Percentiles rank a stretch among this genome's conserved stretches.
Conservation (phyloP, 129 eudicot species). For the Flaveria robusta region DNA sequence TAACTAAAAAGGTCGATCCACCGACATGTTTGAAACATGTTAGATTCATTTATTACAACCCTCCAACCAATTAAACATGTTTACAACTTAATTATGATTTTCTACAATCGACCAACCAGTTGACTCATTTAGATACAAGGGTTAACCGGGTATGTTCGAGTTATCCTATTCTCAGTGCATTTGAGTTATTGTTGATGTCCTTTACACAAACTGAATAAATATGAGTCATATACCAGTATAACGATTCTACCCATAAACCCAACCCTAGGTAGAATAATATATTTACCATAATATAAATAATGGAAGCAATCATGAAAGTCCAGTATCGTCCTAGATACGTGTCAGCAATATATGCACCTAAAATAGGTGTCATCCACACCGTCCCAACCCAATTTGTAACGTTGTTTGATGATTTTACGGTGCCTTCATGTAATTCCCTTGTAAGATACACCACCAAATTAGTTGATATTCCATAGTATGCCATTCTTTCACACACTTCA, state of each 20-base stretch:
- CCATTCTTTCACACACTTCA: slow-evolving; percentile 63
- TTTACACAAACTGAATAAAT: background rate
- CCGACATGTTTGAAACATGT: background rate
- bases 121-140: background rate
- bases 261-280: background rate
- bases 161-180: background rate
- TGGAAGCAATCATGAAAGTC: slow-evolving; percentile 50
- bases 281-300: slow-evolving; percentile 44
- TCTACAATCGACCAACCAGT: background rate
- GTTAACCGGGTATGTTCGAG: background rate
- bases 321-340: slow-evolving; percentile 58
- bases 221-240: background rate
- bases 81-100: background rate
- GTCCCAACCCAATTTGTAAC: slow-evolving; percentile 71
- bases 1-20: background rate
- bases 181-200: background rate
- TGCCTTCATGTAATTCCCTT: slow-evolving; percentile 56
- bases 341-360: slow-evolving; percentile 61
- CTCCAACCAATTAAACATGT: background rate
- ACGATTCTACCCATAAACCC: background rate
- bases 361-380: slow-evolving; percentile 55
- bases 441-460: slow-evolving; percentile 53
- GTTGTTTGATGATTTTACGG: slow-evolving; percentile 57
- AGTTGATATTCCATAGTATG: slow-evolving; percentile 54
- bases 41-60: background rate